Evolutionary conservation across 2,329 filamentous ascomycete species (phyloP), one percentile per base, ranked within the genome.

Genomic region (Aureobasidium sp.): DNA sequence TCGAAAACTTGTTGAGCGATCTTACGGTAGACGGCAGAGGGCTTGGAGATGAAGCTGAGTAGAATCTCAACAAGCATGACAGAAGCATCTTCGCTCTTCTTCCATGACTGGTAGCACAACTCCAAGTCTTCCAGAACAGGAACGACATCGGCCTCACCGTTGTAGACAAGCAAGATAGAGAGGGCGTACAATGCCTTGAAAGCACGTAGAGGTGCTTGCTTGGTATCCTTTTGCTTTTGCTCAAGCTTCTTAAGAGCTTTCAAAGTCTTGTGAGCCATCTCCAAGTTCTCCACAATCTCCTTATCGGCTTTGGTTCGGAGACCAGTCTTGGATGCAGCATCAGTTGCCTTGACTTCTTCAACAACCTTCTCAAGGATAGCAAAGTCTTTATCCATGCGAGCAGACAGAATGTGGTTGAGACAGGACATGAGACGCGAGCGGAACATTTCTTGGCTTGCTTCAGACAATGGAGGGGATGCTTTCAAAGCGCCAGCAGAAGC

Each of bases 1-100:
- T 87, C 83, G 71, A 97, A 97, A 0, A 96, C 91, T 69, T 94
- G 89, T 70, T 93, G 87, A 6, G 91, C 90, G 59, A 95, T 87
- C 68, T 92, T 90, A 34, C 91, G 85, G 78, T 96, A 89, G 57
- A 97, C 79, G 10, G 87, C 85, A 1, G 92, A 96, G 3, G 88
- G 89, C 64, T 91, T 90, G 0, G 91, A 90, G 2, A 95, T 84
- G 76, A 97, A 91, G 58, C 90, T 90, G n/a, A 97, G 79, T 8
- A 99, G 75, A 57, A 97, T 89, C 69, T 97, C 94, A 2, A 97
- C 86, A 9, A 97, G 76, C 30, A 90, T 81, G 69, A 90, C 86
- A 0, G 90, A 88, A 10, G 61, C 68, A 63, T 66, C 70, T 49
- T 65, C 70, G 63, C 64, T 71, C 74, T 67, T 84, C 78, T 42